Evolutionary conservation across 2,329 filamentous ascomycete genomes (phyloP).

Genomic region (Colletotrichum tropicale): DNA sequence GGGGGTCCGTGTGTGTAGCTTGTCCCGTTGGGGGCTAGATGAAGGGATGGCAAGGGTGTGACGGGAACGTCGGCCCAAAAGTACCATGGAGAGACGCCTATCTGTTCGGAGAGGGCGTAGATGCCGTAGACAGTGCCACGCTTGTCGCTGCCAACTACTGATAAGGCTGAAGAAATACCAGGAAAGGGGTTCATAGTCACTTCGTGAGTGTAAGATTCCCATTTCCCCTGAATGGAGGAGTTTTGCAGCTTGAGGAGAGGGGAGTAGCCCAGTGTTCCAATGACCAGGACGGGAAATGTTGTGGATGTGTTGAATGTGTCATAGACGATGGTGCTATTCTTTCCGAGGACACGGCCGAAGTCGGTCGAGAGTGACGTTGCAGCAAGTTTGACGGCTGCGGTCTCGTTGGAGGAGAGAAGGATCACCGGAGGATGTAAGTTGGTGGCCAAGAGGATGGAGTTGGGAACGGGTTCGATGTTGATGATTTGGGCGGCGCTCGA

Average conservation of each 20-base stretch:
- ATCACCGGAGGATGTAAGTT: background rate
- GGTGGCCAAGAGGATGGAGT: background rate
- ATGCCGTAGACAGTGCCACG: constrained; percentile 62
- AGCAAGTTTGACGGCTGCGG: constrained; percentile 46
- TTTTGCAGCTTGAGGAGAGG: constrained; percentile 53
- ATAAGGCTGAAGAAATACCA: constrained; percentile 51
- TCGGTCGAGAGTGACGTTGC: constrained; percentile 53
- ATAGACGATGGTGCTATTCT: background rate
- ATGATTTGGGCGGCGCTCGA: background rate
- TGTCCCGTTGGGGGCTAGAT: constrained; percentile 41
- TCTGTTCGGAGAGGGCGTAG: constrained; percentile 63
- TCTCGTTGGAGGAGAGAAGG: background rate
- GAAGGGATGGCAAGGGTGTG: constrained; percentile 47
- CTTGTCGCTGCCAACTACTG: constrained; percentile 53
- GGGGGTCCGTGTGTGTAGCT: constrained; percentile 48
- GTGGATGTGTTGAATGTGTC: background rate
- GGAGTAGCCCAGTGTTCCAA: constrained; percentile 29
- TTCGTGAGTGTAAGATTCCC: constrained; percentile 58
- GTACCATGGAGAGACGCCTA: constrained; percentile 65
- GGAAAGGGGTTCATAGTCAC: constrained; percentile 41
- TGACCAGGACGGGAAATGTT: background rate
- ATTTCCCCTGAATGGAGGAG: constrained; percentile 50
- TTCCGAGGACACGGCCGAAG: constrained; percentile 54
- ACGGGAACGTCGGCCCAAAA: constrained; percentile 61
- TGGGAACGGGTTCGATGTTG: background rate